Base-by-base conservation (phyloP, 2,329 filamentous ascomycete genomes). In the Mycosphaerelloides madeirae region DNA sequence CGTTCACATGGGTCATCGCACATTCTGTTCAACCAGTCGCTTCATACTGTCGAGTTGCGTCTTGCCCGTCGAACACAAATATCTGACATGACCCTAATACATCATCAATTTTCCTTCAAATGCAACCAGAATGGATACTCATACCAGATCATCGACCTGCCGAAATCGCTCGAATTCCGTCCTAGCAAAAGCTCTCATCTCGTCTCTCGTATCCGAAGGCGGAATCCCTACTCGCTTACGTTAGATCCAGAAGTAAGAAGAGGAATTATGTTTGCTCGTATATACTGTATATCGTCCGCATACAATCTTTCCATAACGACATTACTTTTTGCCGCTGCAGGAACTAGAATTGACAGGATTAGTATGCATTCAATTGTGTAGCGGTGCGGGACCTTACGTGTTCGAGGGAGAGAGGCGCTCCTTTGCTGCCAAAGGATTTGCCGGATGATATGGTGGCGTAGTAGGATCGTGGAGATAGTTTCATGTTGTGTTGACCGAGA, bases 31-130 rank as follows among this genome's bases (percentile, higher is more conserved):
- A 14, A 70, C 56, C 48, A 68, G 67, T 48, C 66, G 54, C 38
- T 66, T 69, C 70, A 76, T 73, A 12, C 65, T 64, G 49, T 75
- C 72, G 29, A 75, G 70, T 49, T 76, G 69, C 11, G 72, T 74
- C 59, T 73, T 75, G 12, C 73, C 73, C 14, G 64, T 69, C 65
- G 71, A 73, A 15, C 73, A 67, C 35, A 74, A 54, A 46, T 74
- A 75, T 34, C 72, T 63, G 43, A 76, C 74, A 44, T 74, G 70
- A 20, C 61, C 61, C 66, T 72, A 61, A 45, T 39, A 44, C 12
- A 35, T 29, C 29, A n/a, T n/a, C n/a, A n/a, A n/a, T n/a, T n/a
- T n/a, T n/a, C n/a, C n/a, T n/a, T n/a, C n/a, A n/a, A n/a, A n/a
- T 25, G 25, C 2, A 13, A 28, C 20, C 8, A 37, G 18, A 31